Evolutionary conservation across 148 eudicot species (phyloP), one percentile per base, ranked within the genome.

Genomic region (Rhododendron simsii): DNA sequence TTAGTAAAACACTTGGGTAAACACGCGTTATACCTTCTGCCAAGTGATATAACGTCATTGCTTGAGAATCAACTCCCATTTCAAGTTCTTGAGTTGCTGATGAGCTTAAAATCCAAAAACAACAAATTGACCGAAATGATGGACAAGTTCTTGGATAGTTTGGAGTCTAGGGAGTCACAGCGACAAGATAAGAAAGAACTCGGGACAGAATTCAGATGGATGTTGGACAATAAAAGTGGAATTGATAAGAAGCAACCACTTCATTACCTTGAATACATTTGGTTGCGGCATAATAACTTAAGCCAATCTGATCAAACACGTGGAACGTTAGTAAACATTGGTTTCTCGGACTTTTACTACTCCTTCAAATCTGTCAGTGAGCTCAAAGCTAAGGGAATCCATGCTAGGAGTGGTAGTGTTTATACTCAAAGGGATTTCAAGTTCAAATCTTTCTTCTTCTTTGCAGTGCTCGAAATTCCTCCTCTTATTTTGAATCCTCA

Each of bases 41-140:
- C 39, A 30, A 71, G 3, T 0, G 53, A 41, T 45, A n/a, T 45
- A 3, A 21, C 47, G 2, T 45, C n/a, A 9, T 41, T 78, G 81
- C 51, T 78, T n/a, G 55, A 78, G 55, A 78, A 45, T 41, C 51
- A 78, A 23, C 55, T 78, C 55, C 81, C 81, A 4, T 78, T 78
- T 23, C 78, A 51, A 45, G 88, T 86, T 73, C 88, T 84, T 3
- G 20, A 15, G 41, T 39, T 74, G 21, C 61, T 73, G 55, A 88
- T 50, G 47, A 86, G 28, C 53, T 88, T 81, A 84, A 88, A 75
- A 33, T 81, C 21, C 41, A 26, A 53, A 26, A 20, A 14, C 39
- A 33, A 30, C 76, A 30, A 14, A 71, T 15, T 71, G 76, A 30
- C 20, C 0, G 39, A 30, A 30, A 71, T 71, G 76, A 15, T 71